Conservation (phyloP, 2,329 filamentous ascomycete species). For the Neoarthrinium moseri region DNA sequence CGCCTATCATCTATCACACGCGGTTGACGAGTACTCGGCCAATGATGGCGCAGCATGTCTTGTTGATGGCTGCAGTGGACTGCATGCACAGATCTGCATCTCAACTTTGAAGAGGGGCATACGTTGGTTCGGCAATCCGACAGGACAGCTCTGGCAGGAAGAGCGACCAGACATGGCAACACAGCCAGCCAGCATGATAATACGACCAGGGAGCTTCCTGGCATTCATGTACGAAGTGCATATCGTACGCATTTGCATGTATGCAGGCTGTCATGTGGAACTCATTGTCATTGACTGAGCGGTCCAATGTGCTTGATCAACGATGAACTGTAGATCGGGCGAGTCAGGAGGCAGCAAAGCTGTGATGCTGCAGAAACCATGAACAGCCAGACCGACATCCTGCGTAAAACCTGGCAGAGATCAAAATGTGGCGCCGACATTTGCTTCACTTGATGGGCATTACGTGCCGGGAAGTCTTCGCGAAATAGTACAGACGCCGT, state of each 20-base stretch:
- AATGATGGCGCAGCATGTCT: slow-evolving; percentile 19
- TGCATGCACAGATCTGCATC: slow-evolving; percentile 11
- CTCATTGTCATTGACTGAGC: slow-evolving; percentile 18
- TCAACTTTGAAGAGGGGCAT: slow-evolving; percentile 5
- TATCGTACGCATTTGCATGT: slow-evolving; percentile 16
- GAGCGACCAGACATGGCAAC: slow-evolving; percentile 10
- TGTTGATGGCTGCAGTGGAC: slow-evolving; percentile 20
- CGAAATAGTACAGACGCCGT: too few relatives aligned
- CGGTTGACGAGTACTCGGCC: slow-evolving; percentile 18
- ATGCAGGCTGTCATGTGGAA: slow-evolving; percentile 21
- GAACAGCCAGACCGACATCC: too few relatives aligned
- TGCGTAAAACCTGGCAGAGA: too few relatives aligned
- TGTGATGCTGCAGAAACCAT: neutral
- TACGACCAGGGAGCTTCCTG: slow-evolving; percentile 18
- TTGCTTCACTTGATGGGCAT: too few relatives aligned
- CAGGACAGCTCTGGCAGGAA: slow-evolving; percentile 5
- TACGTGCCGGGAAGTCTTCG: too few relatives aligned
- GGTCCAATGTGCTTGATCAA: slow-evolving; percentile 17
- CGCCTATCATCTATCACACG: slow-evolving; percentile 32
- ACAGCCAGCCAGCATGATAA: slow-evolving; percentile 11
- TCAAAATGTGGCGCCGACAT: neutral
- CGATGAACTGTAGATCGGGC: slow-evolving; percentile 8
- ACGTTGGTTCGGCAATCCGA: neutral
- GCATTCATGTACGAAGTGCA: slow-evolving; percentile 10
- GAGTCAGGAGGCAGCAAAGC: slow-evolving; percentile 1